Conservation (phyloP, 306 rosid species). For the Prunus padus region DNA sequence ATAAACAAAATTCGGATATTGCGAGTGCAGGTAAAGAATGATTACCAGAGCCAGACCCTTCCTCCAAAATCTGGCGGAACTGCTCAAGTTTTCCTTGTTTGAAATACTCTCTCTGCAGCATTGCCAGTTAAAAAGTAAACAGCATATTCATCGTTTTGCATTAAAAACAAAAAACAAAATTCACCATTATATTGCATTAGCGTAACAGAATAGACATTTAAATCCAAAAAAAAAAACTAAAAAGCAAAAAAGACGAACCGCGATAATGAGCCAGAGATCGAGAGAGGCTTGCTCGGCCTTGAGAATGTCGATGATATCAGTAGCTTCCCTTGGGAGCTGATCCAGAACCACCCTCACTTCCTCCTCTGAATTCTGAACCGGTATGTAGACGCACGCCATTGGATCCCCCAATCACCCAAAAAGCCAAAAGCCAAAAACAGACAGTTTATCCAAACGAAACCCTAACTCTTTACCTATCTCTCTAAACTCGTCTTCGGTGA, state of each 20-base stretch:
- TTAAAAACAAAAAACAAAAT: neutral
- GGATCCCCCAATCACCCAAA: slow-evolving; percentile 4
- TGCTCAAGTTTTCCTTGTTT: slow-evolving; percentile 90
- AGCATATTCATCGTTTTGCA: neutral
- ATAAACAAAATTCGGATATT: neutral
- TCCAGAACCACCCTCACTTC: slow-evolving; percentile 96
- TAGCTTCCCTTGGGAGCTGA: slow-evolving; percentile 92
- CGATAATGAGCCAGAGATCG: slow-evolving; percentile 97
- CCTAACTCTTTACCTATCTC: slow-evolving; percentile 33
- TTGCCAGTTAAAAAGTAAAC: neutral
- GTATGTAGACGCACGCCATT: slow-evolving; percentile 90
- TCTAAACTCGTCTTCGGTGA: neutral
- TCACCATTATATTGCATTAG: neutral
- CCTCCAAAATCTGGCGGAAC: slow-evolving; percentile 93
- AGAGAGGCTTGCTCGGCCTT: slow-evolving; percentile 99
- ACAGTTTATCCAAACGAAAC: slow-evolving; percentile 22
- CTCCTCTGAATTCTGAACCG: slow-evolving; percentile 98
- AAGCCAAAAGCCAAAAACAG: neutral
- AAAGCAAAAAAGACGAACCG: slow-evolving; percentile 44
- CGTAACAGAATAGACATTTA: neutral
- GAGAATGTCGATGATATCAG: slow-evolving; percentile 91
- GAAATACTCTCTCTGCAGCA: slow-evolving; percentile 88
- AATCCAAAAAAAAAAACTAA: neutral
- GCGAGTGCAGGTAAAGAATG: slow-evolving; percentile 1
- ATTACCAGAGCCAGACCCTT: slow-evolving; percentile 93